Evolutionary conservation across 495 filamentous ascomycete genomes (phyloP).

Genomic region (Penicillium malachiteum): DNA sequence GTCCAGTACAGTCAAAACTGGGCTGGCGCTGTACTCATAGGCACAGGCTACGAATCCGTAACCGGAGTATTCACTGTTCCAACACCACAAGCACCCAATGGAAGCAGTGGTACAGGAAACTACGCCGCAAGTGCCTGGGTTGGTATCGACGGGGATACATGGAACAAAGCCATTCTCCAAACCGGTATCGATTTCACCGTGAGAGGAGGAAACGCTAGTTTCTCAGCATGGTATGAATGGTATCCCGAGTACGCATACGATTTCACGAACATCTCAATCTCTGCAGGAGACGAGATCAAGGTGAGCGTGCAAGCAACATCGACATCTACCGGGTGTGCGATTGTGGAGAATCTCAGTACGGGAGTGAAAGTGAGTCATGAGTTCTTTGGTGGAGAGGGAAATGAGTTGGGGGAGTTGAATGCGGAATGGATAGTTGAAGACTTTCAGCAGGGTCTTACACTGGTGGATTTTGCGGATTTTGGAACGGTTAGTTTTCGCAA

Average conservation of each 20-base stretch:
- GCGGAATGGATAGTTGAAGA: conserved; percentile 66
- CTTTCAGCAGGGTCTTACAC: conserved; percentile 38
- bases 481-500: conserved; percentile 50
- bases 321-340: conserved; percentile 45
- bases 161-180: conserved; percentile 52
- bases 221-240: conserved; percentile 32
- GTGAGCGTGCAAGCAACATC: conserved; percentile 48
- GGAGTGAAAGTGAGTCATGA: conserved; percentile 48
- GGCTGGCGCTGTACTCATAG: conserved; percentile 52
- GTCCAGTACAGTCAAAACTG: conserved; percentile 52
- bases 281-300: conserved; percentile 53
- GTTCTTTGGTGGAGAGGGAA: conserved; percentile 31
- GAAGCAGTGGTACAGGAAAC: conserved; percentile 31
- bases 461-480: conserved; percentile 56
- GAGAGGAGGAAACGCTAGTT: conserved; percentile 29
- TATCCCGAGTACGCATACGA: conserved; percentile 50
- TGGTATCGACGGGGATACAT: conserved; percentile 58
- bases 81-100: conserved; percentile 39
- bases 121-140: conserved; percentile 58
- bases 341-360: conserved; percentile 50
- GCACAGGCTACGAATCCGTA: conserved; percentile 44
- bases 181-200: conserved; percentile 58
- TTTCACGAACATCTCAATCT: conserved; percentile 49
- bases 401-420: conserved; percentile 34
- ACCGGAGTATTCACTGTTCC: conserved; percentile 52